Evolutionary conservation across 352 stramenopile species (phyloP).

Genomic region (Globisporangium acanthophoron): DNA sequence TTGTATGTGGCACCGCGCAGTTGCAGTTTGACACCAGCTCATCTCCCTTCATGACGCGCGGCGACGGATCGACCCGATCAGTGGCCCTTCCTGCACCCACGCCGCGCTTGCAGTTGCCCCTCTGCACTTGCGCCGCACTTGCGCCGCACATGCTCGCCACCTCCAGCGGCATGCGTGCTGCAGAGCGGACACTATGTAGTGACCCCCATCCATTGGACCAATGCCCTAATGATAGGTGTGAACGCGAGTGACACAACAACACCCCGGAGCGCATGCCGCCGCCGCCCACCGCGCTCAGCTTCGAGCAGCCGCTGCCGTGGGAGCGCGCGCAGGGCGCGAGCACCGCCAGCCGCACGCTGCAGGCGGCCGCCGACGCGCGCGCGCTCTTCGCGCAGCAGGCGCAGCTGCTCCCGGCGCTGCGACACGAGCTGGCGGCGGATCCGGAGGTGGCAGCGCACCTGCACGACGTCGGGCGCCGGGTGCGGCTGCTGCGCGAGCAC

Average conservation of each 20-base stretch:
- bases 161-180: no score
- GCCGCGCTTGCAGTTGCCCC: neutral
- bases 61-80: neutral
- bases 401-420: constrained; percentile 43
- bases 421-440: constrained; percentile 40
- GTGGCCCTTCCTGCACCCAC: neutral
- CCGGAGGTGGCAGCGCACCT: constrained; percentile 35
- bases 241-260: no score
- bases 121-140: no score
- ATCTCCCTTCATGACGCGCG: neutral
- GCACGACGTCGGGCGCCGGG: constrained; percentile 50
- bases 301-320: constrained; percentile 46
- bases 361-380: constrained; percentile 50
- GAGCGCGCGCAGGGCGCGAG: constrained; percentile 42
- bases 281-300: constrained; percentile 15
- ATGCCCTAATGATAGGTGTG: no score
- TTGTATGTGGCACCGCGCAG: neutral
- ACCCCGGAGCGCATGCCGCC: neutral
- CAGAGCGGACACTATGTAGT: no score
- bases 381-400: constrained; percentile 49
- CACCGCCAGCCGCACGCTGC: constrained; percentile 34
- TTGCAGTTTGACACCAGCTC: neutral
- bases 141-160: no score
- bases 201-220: no score
- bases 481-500: constrained; percentile 48